A percentile compares a stretch with the other conserved stretches of the same genome.
Conservation (phyloP, 441 rosid species). For the Erysimum cheiri region DNA sequence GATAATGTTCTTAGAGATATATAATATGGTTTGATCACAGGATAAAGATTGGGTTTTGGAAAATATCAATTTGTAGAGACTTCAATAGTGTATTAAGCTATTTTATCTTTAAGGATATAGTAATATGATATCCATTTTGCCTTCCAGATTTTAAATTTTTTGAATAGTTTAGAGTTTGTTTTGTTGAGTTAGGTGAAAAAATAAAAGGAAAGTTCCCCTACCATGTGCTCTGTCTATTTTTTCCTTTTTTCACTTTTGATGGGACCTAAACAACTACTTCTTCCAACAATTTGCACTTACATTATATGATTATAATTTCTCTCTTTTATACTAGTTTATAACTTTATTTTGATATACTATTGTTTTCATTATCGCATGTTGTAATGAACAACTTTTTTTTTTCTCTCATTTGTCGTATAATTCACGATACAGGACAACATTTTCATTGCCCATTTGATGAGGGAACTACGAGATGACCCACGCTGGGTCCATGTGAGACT, state of each 20-base stretch:
- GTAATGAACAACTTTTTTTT: conserved; percentile 10
- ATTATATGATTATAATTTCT: neutral
- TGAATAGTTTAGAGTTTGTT: conserved; percentile 16
- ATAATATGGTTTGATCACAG: conserved; percentile 27
- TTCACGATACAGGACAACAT: conserved; percentile 39
- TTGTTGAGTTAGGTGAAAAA: conserved; percentile 25
- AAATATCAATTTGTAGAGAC: conserved; percentile 29
- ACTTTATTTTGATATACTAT: too few relatives aligned
- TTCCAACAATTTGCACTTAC: conserved; percentile 26
- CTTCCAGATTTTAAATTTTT: neutral
- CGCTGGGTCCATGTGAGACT: conserved; percentile 40
- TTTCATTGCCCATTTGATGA: conserved; percentile 40
- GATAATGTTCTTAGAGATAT: conserved; percentile 23
- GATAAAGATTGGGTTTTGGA: conserved; percentile 33
- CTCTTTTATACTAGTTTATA: neutral
- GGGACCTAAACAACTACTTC: conserved; percentile 41
- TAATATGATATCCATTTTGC: conserved; percentile 12
- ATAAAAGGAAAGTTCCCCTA: conserved; percentile 43
- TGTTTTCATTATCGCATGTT: conserved; percentile 26
- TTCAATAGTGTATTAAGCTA: conserved; percentile 2
- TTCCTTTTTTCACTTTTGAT: neutral
- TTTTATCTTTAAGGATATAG: conserved; percentile 6
- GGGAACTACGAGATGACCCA: conserved; percentile 37
- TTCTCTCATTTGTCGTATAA: conserved; percentile 20
- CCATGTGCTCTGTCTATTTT: conserved; percentile 34